Evolutionary conservation across 129 eudicot species (phyloP), one percentile per base, ranked within the genome.

Genomic region (Erigeron canadensis): DNA sequence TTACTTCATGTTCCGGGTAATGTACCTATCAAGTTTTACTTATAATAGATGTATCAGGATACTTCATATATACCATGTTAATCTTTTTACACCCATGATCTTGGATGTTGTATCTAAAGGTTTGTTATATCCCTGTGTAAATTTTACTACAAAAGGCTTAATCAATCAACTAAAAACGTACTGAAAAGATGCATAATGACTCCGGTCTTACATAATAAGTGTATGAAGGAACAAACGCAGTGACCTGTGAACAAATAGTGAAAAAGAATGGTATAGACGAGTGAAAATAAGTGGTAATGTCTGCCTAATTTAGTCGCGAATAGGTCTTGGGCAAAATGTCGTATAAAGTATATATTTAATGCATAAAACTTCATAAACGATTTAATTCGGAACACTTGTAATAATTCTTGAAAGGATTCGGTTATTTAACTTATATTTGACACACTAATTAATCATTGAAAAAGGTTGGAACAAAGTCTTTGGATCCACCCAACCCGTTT

Each of bases 11-110:
- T 63, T 75, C 63, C 17, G 16, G 1, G 62, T 78, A 78, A 69
- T 69, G 61, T 79, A 39, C 63, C 46, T 15, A 45, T 54, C 76
- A 28, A 22, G n/a, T 64, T 75, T 50, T 63, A 63, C 73, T 68
- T 56, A 47, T 22, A 55, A 62, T 71, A 75, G 80, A 71, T 56
- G 84, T 75, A 69, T 69, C 63, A 63, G 80, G 69, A 75, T 69
- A 75, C 74, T 38, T 71, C 55, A 39, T 61, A 54, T 50, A 19
- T 56, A n/a, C 13, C 68, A 62, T 71, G 59, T 44, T 80, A 43
- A 69, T 75, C 74, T 63, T 63, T 44, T 71, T 54, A 64, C 66
- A 51, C 54, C 68, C 59, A 72, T 59, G 67, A 37, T 72, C 17
- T 41, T 45, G 21, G 47, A 9, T 12, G 15, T 19, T 22, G 15